A percentile compares a stretch with the other conserved stretches of the same genome.
These are phyloP conservation scores for Ceratocystis variospora DNA, from an alignment of 2,329 filamentous ascomycete genomes.

Conservation along the genomic window DNA sequence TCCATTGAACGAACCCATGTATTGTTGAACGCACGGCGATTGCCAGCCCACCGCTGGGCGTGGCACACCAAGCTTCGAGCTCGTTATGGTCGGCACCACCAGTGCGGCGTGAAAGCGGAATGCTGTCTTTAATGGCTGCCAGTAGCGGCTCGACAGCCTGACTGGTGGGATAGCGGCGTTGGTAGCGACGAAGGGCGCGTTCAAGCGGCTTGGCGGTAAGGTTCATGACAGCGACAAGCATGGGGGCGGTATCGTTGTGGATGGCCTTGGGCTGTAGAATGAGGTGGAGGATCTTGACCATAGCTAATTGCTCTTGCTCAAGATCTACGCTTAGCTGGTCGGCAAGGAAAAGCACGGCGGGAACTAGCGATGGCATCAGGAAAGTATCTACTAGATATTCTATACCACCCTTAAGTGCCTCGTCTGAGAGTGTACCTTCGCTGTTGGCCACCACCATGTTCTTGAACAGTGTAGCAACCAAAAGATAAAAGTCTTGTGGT, in stretches of 20 bases:
- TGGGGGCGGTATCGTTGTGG: slow-evolving; percentile 55
- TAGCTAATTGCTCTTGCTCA: slow-evolving; percentile 48
- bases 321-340: slow-evolving; percentile 55
- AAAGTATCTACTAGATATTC: slow-evolving; percentile 72
- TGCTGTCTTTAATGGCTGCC: slow-evolving; percentile 47
- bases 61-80: slow-evolving; percentile 51
- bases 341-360: slow-evolving; percentile 57
- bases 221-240: slow-evolving; percentile 57
- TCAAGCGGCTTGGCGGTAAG: slow-evolving; percentile 58
- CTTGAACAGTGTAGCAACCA: slow-evolving; percentile 63
- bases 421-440: slow-evolving; percentile 50
- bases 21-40: slow-evolving; percentile 47
- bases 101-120: slow-evolving; percentile 45
- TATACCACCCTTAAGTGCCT: slow-evolving; percentile 58
- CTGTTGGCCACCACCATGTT: slow-evolving; percentile 59
- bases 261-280: slow-evolving; percentile 57
- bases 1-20: slow-evolving; percentile 53
- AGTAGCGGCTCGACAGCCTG: slow-evolving; percentile 58
- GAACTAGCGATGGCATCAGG: slow-evolving; percentile 62
- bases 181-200: slow-evolving; percentile 51
- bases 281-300: slow-evolving; percentile 58
- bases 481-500: slow-evolving; percentile 67
- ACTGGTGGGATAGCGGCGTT: slow-evolving; percentile 51
- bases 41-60: slow-evolving; percentile 41
- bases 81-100: slow-evolving; percentile 51